Evolutionary conservation across 352 stramenopile species (phyloP), one percentile per base, ranked within the genome.

Genomic region (Phytophthora tentaculata): DNA sequence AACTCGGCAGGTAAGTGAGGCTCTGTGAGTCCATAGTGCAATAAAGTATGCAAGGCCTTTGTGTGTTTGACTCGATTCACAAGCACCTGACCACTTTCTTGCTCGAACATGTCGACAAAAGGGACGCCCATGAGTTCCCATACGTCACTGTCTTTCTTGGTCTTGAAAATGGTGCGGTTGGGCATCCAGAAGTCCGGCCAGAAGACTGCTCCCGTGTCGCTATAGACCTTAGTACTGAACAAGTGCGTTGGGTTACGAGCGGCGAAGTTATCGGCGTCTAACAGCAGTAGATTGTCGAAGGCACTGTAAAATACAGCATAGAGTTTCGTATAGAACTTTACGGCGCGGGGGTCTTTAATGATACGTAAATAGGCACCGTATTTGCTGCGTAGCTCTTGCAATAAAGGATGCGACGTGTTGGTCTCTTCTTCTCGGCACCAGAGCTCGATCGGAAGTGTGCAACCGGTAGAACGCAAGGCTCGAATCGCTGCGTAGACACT

Each of bases 141-240:
- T 5, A 93, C 32, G 19, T 94, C 67, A 23, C 74, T 92, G 28
- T 70, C 64, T 41, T 68, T 58, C 26, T 88, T 84, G 39, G 91
- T 75, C 52, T 91, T 83, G 73, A 95, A 95, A 20, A 90, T 91
- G 9, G 86, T 93, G 29, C 82, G 74, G 23, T 76, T 76, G 3
- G 83, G 66, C 39, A 77, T 77, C 87, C 87, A 95, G 54, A 80
- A 95, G 48, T 95, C 87, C 12, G 87, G 86, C 86, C 86, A 94
- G 56, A 94, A 94, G 22, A 94, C 51, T n/a, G 86, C 83, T 1
- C 86, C 86, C 0, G 64, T 89, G 50, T 61, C 41, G 12, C 60
- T 59, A 43, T 87, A 94, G 29, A 85, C 73, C 1, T 59, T 17
- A 1, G 72, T 77, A 2, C 71, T 54, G 49, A 95, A 94, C 20